phyloP scores from a whole-genome alignment of 768 basidiomycete genomes.

The Amanita rubescens region DNA sequence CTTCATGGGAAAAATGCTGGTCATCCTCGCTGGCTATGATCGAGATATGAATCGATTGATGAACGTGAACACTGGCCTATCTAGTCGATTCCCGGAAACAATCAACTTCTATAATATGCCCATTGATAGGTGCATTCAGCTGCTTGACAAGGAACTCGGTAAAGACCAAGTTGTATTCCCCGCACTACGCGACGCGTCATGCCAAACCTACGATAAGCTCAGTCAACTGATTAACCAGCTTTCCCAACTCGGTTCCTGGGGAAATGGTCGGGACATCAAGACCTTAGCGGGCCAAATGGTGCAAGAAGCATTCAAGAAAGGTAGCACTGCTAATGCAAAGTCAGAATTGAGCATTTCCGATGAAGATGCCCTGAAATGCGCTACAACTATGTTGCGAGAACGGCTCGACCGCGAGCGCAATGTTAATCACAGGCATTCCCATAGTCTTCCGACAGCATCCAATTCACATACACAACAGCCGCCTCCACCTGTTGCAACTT shows the following conservation, averaged over 20 bases:
- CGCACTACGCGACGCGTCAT: conserved; percentile 27
- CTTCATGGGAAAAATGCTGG: conserved; percentile 52
- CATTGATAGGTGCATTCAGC: conserved; percentile 38
- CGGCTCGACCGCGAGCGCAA: conserved; percentile 3
- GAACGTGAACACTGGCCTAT: conserved; percentile 50
- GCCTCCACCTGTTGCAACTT: conserved; percentile 6
- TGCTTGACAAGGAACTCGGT: conserved; percentile 40
- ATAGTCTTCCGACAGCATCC: conserved; percentile 3
- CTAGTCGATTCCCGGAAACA: conserved; percentile 62
- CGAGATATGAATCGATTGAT: conserved; percentile 57
- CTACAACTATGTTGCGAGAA: conserved; percentile 10
- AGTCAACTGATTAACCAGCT: conserved; percentile 31
- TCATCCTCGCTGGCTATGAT: conserved; percentile 68
- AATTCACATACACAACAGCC: not conserved
- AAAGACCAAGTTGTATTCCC: conserved; percentile 33
- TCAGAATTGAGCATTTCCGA: conserved; percentile 17
- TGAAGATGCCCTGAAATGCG: conserved; percentile 23
- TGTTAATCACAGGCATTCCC: not conserved
- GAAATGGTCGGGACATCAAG: conserved; percentile 61
- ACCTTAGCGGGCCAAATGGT: conserved; percentile 45
- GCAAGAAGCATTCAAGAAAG: conserved; percentile 27
- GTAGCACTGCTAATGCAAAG: conserved; percentile 11
- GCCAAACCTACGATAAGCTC: conserved; percentile 27
- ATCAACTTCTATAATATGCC: conserved; percentile 47
- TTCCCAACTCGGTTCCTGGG: conserved; percentile 48